phyloP scores from a whole-genome alignment of 2,329 filamentous ascomycete species.

The Diplodia corticola region DNA sequence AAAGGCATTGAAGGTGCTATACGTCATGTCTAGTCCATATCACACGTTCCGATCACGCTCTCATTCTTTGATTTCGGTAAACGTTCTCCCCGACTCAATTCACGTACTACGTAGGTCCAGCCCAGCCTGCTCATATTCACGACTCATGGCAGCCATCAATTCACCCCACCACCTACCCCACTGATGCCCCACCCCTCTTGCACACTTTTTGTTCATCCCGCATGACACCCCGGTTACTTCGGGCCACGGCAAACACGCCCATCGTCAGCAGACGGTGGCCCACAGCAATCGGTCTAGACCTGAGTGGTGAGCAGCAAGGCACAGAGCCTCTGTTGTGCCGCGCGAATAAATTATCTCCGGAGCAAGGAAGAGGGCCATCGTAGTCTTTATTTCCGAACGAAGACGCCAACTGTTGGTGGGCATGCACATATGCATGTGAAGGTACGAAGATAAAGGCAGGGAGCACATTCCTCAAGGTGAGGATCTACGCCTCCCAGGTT shows the following conservation, averaged over 20 bases:
- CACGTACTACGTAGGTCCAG: not conserved
- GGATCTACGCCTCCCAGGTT: not conserved
- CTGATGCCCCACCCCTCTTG: not conserved
- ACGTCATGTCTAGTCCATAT: not conserved
- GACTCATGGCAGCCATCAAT: constrained; percentile 13
- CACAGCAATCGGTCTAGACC: not conserved
- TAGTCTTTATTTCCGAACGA: not conserved
- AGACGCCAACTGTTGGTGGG: not conserved
- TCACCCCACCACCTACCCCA: constrained; percentile 11
- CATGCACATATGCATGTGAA: not conserved
- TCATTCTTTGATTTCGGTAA: not conserved
- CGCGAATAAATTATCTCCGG: not conserved
- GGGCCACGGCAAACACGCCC: not conserved
- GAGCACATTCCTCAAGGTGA: not conserved
- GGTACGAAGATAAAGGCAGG: not conserved
- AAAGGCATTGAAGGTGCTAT: not conserved
- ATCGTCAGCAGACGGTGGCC: constrained; percentile 3
- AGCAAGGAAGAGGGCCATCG: not conserved
- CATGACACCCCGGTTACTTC: constrained; percentile 4
- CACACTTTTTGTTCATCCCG: constrained; percentile 9
- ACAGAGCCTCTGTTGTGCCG: not conserved
- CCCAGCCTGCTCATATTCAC: not conserved
- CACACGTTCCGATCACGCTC: not conserved
- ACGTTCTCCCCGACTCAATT: not conserved
- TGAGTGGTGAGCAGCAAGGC: not conserved